phyloP scores from a whole-genome alignment of 2,329 filamentous ascomycete genomes.

The Erysiphe pisi region DNA sequence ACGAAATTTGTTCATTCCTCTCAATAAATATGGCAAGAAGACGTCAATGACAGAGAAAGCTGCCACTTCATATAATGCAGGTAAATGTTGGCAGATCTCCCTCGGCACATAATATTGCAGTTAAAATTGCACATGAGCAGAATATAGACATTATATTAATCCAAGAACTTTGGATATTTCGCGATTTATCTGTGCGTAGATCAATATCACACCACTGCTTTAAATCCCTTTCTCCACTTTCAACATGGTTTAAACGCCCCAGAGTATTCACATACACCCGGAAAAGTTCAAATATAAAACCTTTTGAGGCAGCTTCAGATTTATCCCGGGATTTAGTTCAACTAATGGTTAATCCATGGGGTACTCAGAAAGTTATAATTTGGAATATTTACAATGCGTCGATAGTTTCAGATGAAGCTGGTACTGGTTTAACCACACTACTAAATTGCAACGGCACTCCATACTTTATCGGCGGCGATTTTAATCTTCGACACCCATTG shows the following conservation, averaged over 20 bases:
- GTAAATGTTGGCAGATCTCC: neutral
- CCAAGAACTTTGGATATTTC: neutral
- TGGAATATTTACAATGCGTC: neutral
- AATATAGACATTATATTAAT: neutral
- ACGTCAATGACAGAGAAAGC: neutral
- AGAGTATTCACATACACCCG: no score
- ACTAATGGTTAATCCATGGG: neutral
- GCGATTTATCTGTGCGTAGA: neutral
- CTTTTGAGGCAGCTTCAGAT: neutral
- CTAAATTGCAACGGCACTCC: neutral
- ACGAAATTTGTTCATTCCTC: neutral
- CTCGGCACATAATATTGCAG: neutral
- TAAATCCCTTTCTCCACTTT: neutral
- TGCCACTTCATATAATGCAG: neutral
- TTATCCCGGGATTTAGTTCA: neutral
- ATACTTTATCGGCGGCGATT: neutral
- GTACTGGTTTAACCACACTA: neutral
- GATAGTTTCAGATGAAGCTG: neutral
- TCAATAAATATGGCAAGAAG: neutral
- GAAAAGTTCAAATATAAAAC: neutral
- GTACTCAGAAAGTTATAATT: neutral
- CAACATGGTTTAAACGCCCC: neutral
- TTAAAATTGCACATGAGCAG: neutral
- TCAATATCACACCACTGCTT: neutral
- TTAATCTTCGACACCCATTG: no score